Conservation (phyloP, 2,329 filamentous ascomycete species). For the Neofusicoccum ribis region DNA sequence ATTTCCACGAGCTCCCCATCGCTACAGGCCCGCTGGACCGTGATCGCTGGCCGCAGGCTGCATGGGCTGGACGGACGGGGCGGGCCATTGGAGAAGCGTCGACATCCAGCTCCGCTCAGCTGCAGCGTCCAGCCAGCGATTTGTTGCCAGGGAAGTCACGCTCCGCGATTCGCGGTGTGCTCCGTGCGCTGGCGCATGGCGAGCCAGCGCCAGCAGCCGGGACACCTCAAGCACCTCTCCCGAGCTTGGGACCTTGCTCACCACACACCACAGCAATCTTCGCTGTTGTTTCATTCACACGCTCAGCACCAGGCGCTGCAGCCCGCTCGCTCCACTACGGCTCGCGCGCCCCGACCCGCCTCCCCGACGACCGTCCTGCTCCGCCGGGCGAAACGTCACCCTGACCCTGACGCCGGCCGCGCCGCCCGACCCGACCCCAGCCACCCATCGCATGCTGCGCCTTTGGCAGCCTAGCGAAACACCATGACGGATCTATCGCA, state of each 20-base stretch:
- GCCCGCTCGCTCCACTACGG: slow-evolving; percentile 2
- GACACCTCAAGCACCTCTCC: slow-evolving; percentile 13
- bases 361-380: background rate
- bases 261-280: slow-evolving; percentile 12
- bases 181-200: slow-evolving; percentile 1
- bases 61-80: background rate
- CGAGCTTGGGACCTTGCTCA: slow-evolving; percentile 18
- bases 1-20: background rate
- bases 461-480: slow-evolving; percentile 23
- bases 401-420: slow-evolving; percentile 19
- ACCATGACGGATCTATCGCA: slow-evolving; percentile 40
- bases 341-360: background rate
- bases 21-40: background rate
- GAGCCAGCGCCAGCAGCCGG: slow-evolving; percentile 11
- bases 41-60: background rate
- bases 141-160: slow-evolving; percentile 17
- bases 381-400: background rate
- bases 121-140: slow-evolving; percentile 13
- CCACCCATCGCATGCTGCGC: slow-evolving; percentile 19
- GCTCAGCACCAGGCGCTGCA: background rate
- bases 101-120: slow-evolving; percentile 6
- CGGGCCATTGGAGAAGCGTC: slow-evolving; percentile 2
- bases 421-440: slow-evolving; percentile 12
- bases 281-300: slow-evolving; percentile 6
- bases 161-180: slow-evolving; percentile 14